These are phyloP conservation scores for Fusarium decemcellulare DNA, from an alignment of 2,329 filamentous ascomycete genomes.

Conservation along the genomic window DNA sequence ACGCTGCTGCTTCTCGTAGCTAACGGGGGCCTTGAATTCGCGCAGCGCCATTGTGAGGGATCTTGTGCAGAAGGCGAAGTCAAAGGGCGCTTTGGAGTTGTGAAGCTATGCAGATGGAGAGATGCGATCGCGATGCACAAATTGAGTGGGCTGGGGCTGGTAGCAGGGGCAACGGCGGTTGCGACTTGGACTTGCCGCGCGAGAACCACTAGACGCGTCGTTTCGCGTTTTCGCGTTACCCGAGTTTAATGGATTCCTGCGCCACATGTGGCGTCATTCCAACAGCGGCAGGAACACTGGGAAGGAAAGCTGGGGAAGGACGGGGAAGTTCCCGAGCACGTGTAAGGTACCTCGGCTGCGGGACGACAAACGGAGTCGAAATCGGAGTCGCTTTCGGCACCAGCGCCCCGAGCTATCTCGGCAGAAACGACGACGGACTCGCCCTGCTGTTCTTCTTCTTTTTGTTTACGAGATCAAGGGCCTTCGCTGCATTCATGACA, in stretches of 20 bases:
- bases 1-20: constrained; percentile 92
- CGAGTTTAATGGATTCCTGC: constrained; percentile 44
- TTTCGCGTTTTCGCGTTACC: constrained; percentile 51
- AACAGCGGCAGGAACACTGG: constrained; percentile 6
- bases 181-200: constrained; percentile 28
- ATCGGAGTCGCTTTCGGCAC: constrained; percentile 40
- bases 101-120: constrained; percentile 33
- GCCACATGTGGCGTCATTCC: constrained; percentile 27
- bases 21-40: constrained; percentile 82
- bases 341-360: constrained; percentile 54
- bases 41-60: constrained; percentile 82
- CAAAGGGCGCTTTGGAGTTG: constrained; percentile 30
- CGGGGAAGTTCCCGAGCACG: constrained; percentile 51
- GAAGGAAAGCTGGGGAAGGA: constrained; percentile 26
- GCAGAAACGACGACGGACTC: constrained; percentile 25
- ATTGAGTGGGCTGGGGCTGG: constrained; percentile 50
- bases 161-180: constrained; percentile 45
- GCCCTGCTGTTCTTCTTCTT: constrained; percentile 9
- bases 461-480: constrained; percentile 12
- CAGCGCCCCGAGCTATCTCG: constrained; percentile 17
- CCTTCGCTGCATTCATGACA: constrained; percentile 15
- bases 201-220: constrained; percentile 47
- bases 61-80: constrained; percentile 35
- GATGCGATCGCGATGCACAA: constrained; percentile 48
- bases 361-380: constrained; percentile 34